Evolutionary conservation across 192 early-diverging fungal species (phyloP).

Genomic region (Coemansia sp.): DNA sequence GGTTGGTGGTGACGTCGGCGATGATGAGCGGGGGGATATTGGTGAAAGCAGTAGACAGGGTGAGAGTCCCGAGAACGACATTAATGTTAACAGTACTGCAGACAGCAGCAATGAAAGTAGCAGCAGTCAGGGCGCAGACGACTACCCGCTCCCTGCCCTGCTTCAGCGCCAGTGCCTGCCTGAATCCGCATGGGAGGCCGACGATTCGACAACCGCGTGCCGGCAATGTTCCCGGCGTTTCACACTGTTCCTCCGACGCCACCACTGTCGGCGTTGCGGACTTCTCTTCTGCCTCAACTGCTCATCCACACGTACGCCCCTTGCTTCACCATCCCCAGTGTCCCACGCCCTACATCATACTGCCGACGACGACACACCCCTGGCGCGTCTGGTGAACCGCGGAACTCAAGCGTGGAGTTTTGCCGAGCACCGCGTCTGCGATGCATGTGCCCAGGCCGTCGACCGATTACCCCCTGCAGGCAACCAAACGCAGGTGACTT

Average conservation of each 20-base stretch:
- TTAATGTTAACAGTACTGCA: not conserved
- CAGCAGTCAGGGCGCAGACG: constrained; percentile 1
- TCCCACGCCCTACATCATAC: constrained; percentile 20
- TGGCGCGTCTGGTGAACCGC: constrained; percentile 15
- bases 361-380: constrained; percentile 23
- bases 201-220: constrained; percentile 67
- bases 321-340: constrained; percentile 52
- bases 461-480: constrained; percentile 15
- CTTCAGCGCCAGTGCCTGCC: constrained; percentile 43
- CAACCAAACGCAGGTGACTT: constrained; percentile 12
- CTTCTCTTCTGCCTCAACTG: constrained; percentile 80
- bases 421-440: constrained; percentile 59
- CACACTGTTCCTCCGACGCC: constrained; percentile 72
- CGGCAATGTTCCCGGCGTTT: constrained; percentile 68
- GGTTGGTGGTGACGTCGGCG: too few relatives aligned
- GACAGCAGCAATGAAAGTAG: not conserved
- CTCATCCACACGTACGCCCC: constrained; percentile 57
- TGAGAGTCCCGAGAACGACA: too few relatives aligned
- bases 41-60: too few relatives aligned
- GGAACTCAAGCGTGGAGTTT: constrained; percentile 19
- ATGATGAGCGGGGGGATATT: too few relatives aligned
- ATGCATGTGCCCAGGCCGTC: constrained; percentile 49
- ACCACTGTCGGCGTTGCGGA: constrained; percentile 93
- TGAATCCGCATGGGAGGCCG: constrained; percentile 72
- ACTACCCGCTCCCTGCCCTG: constrained; percentile 25